Evolutionary conservation across 805 yeast species (phyloP).

Genomic region (Candida krabiensis): DNA sequence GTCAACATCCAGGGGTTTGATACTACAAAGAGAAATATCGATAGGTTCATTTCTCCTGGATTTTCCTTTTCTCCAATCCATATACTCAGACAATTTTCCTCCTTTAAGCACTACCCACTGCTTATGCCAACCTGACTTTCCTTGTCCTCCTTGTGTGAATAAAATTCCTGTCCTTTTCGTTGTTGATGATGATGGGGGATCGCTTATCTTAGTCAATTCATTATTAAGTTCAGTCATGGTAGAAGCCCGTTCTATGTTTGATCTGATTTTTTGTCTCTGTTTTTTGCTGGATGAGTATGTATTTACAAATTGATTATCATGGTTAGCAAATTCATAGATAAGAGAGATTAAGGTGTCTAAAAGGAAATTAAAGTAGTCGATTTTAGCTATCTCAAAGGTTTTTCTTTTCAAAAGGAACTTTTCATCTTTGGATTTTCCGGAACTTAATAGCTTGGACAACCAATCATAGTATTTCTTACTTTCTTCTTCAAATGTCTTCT

Average conservation of each 20-base stretch:
- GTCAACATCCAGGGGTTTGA: slow-evolving; percentile 47
- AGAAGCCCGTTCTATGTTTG: slow-evolving; percentile 18
- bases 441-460: slow-evolving; percentile 33
- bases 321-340: slow-evolving; percentile 14
- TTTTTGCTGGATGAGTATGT: slow-evolving; percentile 13
- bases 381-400: slow-evolving; percentile 30
- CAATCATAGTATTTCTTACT: slow-evolving; percentile 37
- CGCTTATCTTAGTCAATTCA: slow-evolving; percentile 41
- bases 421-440: slow-evolving; percentile 35
- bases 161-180: slow-evolving; percentile 45
- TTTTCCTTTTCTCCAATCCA: slow-evolving; percentile 76
- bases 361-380: slow-evolving; percentile 32
- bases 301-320: slow-evolving; percentile 13
- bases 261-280: slow-evolving; percentile 19
- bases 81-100: slow-evolving; percentile 68
- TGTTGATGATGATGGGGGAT: slow-evolving; percentile 2
- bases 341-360: slow-evolving; percentile 26
- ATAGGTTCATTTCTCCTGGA: slow-evolving; percentile 65
- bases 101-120: slow-evolving; percentile 77
- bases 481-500: slow-evolving; percentile 35
- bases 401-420: slow-evolving; percentile 32
- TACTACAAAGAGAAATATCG: slow-evolving; percentile 66
- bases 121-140: slow-evolving; percentile 79
- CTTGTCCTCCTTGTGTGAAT: slow-evolving; percentile 60
- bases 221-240: slow-evolving; percentile 33